Evolutionary conservation across 345 rosid species (phyloP).

Genomic region (Firmiana major): DNA sequence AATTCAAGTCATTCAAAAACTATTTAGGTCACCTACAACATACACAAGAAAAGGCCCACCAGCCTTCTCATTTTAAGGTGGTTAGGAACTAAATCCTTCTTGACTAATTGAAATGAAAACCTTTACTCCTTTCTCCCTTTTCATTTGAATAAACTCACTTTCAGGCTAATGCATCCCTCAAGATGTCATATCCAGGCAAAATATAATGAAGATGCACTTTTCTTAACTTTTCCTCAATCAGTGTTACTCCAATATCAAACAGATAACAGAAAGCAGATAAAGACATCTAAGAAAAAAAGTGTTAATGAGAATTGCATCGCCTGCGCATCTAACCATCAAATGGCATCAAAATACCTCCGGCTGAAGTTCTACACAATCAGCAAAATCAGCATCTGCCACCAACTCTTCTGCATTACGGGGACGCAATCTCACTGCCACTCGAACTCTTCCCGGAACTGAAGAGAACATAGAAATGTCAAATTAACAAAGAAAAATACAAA

Average conservation of each 20-base stretch:
- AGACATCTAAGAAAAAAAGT: neutral
- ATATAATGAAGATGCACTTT: neutral
- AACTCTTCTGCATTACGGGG: conserved; percentile 80
- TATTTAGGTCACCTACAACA: neutral
- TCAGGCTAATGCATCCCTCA: neutral
- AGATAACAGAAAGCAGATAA: neutral
- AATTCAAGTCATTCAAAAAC: neutral
- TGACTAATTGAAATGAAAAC: neutral
- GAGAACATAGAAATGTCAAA: conserved; percentile 12
- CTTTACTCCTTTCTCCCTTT: neutral
- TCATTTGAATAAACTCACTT: neutral
- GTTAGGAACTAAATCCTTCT: conserved; percentile 8
- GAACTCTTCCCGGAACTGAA: conserved; percentile 87
- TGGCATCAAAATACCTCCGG: conserved; percentile 64
- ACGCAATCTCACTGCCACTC: conserved; percentile 94
- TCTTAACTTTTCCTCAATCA: neutral
- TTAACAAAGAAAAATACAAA: neutral
- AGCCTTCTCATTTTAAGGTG: neutral
- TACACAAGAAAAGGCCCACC: neutral
- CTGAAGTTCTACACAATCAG: conserved; percentile 93
- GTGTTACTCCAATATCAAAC: neutral
- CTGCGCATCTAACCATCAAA: neutral
- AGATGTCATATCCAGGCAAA: neutral
- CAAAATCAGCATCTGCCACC: conserved; percentile 91
- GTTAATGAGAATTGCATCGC: neutral